Evolutionary conservation across 306 rosid genomes (phyloP), one percentile per base, ranked within the genome.

Genomic region (Cercis canadensis): DNA sequence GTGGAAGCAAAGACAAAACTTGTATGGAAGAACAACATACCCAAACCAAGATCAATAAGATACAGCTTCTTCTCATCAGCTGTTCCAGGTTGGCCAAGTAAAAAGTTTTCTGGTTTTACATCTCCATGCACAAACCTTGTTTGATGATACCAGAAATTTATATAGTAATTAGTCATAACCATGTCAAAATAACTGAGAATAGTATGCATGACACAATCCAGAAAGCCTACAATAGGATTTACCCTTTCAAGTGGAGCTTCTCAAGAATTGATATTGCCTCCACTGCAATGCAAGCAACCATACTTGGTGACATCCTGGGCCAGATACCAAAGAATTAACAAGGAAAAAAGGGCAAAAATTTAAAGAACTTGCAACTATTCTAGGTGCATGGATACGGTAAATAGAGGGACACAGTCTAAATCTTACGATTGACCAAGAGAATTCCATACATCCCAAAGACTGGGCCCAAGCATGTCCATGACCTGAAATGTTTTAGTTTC

Each of bases 401-500:
- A 9, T 32, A 70, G 75, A 72, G 44, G 50, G 66, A 78, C 29
- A 37, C 36, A 36, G 60, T 56, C 40, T 49, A 58, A 69, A 74
- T 73, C 92, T 81, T 81, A 92, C 98, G 89, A 75, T 73, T 92
- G 98, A 56, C 98, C 92, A 75, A 81, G 84, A 78, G 85, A 72
- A 82, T 89, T 92, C 96, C 98, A 92, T 31, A 92, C 87, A 57
- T 92, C 96, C 98, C 98, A 92, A 32, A 92, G 92, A 76, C 98
- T 92, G 55, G 98, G 98, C 57, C 98, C 98, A 65, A 92, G 96
- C 60, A 92, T 92, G 90, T 92, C 98, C 98, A 92, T 92, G 73
- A 92, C 98, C 98, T 89, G 84, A 51, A 54, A 77, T 82, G 67
- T 61, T 70, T 52, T 17, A 64, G 47, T 39, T 75, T 56, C 46